Percentiles rank a stretch among this genome's conserved stretches.
phyloP scores from a whole-genome alignment of 345 rosid species.

The Eucalyptus microcorys region DNA sequence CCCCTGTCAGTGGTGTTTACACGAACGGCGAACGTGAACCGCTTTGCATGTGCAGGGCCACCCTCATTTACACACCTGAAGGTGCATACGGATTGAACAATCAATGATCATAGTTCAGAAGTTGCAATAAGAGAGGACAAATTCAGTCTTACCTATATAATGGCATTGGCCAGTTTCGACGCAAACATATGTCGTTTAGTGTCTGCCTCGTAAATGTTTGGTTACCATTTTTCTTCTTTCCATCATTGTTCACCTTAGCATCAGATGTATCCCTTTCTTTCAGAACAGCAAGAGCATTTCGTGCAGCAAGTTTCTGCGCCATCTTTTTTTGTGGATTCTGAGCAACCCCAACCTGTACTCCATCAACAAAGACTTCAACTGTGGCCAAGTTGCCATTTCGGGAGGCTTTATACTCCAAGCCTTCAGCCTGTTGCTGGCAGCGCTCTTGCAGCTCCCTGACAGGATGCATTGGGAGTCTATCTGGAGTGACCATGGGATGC shows the following conservation, averaged over 20 bases:
- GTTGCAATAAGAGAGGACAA: neutral
- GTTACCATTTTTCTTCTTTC: conserved; percentile 66
- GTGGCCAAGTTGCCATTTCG: conserved; percentile 86
- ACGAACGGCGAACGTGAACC: conserved; percentile 78
- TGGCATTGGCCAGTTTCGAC: conserved; percentile 98
- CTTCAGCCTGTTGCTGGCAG: conserved; percentile 98
- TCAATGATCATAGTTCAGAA: neutral
- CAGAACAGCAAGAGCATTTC: conserved; percentile 78
- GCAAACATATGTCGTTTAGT: conserved; percentile 83
- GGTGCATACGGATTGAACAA: neutral
- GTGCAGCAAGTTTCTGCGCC: conserved; percentile 99
- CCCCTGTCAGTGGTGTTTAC: conserved; percentile 77
- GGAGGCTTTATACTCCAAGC: conserved; percentile 82
- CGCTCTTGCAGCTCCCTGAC: conserved; percentile 99
- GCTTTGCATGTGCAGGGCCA: conserved; percentile 96
- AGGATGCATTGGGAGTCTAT: conserved; percentile 98
- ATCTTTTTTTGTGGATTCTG: conserved; percentile 97
- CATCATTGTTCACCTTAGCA: conserved; percentile 41
- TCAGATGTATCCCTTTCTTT: conserved; percentile 74
- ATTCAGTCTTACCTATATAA: conserved; percentile 45
- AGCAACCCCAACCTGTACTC: conserved; percentile 81
- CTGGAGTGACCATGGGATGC: conserved; percentile 98
- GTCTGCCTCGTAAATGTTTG: conserved; percentile 94
- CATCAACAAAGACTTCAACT: conserved; percentile 93
- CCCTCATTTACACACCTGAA: conserved; percentile 85